phyloP scores from a whole-genome alignment of 495 filamentous ascomycete genomes.

The Penicillium robsamsonii region DNA sequence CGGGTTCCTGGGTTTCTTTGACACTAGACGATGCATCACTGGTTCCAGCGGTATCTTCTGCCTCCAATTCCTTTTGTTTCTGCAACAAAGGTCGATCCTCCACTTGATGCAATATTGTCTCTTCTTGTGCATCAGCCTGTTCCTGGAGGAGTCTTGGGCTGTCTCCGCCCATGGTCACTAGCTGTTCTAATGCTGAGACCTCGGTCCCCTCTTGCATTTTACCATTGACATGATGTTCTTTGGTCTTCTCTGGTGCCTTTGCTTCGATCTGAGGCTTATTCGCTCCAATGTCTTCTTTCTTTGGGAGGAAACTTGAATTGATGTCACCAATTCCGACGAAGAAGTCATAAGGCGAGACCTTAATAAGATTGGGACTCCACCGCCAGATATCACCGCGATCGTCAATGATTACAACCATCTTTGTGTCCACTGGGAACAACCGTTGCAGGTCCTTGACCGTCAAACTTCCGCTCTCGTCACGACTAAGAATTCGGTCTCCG shows the following conservation, averaged over 20 bases:
- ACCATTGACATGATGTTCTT: conserved; percentile 40
- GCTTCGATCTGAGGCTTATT: conserved; percentile 24
- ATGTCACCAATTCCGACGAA: conserved; percentile 98
- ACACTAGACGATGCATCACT: conserved; percentile 37
- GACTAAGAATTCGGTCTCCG: conserved; percentile 89
- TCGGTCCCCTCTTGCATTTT: conserved; percentile 31
- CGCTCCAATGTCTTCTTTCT: conserved; percentile 67
- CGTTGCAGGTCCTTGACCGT: conserved; percentile 85
- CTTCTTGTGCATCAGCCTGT: conserved; percentile 78
- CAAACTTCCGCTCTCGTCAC: conserved; percentile 93
- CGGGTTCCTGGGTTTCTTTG: conserved; percentile 43
- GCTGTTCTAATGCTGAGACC: conserved; percentile 65
- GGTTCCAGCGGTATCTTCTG: conserved; percentile 63
- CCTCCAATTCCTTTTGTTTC: conserved; percentile 84
- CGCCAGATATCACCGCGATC: conserved; percentile 98
- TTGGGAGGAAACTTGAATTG: conserved; percentile 95
- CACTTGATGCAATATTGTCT: conserved; percentile 82
- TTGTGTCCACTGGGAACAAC: conserved; percentile 92
- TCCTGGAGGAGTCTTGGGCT: conserved; percentile 67
- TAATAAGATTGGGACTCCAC: conserved; percentile 90
- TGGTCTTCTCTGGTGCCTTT: conserved; percentile 19
- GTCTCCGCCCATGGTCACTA: conserved; percentile 73
- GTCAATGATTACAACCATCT: conserved; percentile 99
- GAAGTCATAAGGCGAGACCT: conserved; percentile 93
- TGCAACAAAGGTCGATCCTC: conserved; percentile 82